Evolutionary conservation across 2,329 filamentous ascomycete species (phyloP).

Genomic region (Diaporthe destruens): DNA sequence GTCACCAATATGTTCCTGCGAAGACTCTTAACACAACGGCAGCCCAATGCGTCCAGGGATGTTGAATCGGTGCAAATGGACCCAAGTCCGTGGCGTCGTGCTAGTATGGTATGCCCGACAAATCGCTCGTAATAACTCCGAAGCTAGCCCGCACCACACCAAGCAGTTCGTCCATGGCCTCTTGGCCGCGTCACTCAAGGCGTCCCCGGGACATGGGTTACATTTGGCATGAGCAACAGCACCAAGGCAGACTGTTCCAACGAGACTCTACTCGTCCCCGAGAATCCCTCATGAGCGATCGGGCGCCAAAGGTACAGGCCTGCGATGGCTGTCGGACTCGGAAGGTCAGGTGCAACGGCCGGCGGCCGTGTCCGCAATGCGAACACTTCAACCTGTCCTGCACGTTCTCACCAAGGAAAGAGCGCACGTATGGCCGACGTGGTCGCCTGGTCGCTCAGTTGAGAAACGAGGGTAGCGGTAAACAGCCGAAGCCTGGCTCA

Average conservation of each 20-base stretch:
- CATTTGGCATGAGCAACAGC: neutral
- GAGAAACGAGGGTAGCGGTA: neutral
- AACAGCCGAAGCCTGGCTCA: neutral
- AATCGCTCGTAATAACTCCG: slow-evolving; percentile 17
- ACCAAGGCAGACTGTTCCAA: neutral
- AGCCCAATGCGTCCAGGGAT: neutral
- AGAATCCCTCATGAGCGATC: neutral
- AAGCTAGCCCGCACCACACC: slow-evolving; percentile 20
- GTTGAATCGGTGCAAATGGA: neutral
- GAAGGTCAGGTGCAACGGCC: slow-evolving; percentile 51
- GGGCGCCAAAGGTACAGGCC: slow-evolving; percentile 30
- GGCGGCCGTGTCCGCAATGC: slow-evolving; percentile 57
- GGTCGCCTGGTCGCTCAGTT: slow-evolving; percentile 6
- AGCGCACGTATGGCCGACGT: slow-evolving; percentile 44
- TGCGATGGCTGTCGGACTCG: slow-evolving; percentile 43
- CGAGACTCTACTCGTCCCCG: no score
- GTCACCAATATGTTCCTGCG: neutral
- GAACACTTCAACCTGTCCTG: slow-evolving; percentile 58
- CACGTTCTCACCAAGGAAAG: slow-evolving; percentile 55
- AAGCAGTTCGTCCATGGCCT: neutral
- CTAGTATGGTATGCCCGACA: slow-evolving; percentile 17
- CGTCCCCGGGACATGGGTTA: neutral
- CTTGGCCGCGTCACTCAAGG: slow-evolving; percentile 19
- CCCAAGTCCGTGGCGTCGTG: slow-evolving; percentile 9
- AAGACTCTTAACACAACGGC: neutral